A percentile compares a stretch with the other conserved stretches of the same genome.
Conservation (phyloP, 805 yeast genomes). For the Metschnikowia noctiluminum region DNA sequence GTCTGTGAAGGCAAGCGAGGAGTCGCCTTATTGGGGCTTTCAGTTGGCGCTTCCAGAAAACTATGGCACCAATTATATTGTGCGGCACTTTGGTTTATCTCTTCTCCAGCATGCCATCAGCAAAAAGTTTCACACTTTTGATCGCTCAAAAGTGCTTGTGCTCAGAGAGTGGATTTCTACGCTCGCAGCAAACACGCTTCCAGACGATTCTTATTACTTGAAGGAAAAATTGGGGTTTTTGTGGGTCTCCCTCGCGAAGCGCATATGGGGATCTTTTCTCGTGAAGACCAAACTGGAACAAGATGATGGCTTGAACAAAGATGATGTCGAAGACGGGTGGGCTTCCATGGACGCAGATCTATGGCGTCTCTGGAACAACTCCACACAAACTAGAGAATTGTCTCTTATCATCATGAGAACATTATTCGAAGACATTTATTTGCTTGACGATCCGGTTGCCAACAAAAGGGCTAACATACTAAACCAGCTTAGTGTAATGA, state of each 20-base stretch:
- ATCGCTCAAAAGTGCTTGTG: slow-evolving; percentile 55
- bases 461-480: slow-evolving; percentile 72
- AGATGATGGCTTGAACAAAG: slow-evolving; percentile 27
- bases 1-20: slow-evolving; percentile 67
- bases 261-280: slow-evolving; percentile 84
- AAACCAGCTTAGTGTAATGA: slow-evolving; percentile 79
- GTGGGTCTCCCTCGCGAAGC: slow-evolving; percentile 89
- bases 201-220: slow-evolving; percentile 81
- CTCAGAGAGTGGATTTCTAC: slow-evolving; percentile 84
- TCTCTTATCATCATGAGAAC: slow-evolving; percentile 77
- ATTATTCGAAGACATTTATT: slow-evolving; percentile 86
- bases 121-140: slow-evolving; percentile 52
- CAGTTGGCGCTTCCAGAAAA: slow-evolving; percentile 68
- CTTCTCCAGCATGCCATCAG: slow-evolving; percentile 71
- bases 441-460: slow-evolving; percentile 89
- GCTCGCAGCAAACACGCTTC: slow-evolving; percentile 55
- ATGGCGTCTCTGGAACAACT: slow-evolving; percentile 68
- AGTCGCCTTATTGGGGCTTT: slow-evolving; percentile 91
- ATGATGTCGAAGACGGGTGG: slow-evolving; percentile 70
- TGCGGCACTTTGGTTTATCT: slow-evolving; percentile 87
- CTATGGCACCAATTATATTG: slow-evolving; percentile 57
- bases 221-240: slow-evolving; percentile 85
- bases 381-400: slow-evolving; percentile 66
- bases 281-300: slow-evolving; percentile 29
- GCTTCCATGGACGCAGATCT: slow-evolving; percentile 78